Evolutionary conservation across 1,284 basidiomycete species (phyloP).

Genomic region (Erythrobasidium hasegawianum): DNA sequence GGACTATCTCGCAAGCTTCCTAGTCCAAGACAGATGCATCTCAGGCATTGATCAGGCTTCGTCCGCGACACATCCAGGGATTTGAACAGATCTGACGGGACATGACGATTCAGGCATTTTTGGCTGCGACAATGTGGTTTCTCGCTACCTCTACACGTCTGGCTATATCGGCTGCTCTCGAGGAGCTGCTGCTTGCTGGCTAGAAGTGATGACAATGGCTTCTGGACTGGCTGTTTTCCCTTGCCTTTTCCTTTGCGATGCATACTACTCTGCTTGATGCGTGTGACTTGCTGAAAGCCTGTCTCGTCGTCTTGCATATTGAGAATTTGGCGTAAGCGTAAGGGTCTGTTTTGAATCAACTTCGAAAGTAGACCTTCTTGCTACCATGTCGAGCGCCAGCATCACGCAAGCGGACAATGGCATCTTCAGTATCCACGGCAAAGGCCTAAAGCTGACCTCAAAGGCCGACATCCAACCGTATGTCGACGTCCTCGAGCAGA

Average conservation of each 20-base stretch:
- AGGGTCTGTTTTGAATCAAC: background rate
- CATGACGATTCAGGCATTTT: too few species aligned
- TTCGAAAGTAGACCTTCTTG: background rate
- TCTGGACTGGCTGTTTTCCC: conserved; percentile 2
- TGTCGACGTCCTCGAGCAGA: conserved; percentile 64
- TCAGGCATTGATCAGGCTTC: conserved; percentile 7
- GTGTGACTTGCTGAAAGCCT: conserved; percentile 19
- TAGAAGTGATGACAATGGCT: conserved; percentile 3
- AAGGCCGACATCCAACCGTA: conserved; percentile 74
- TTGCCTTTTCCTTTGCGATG: conserved; percentile 24
- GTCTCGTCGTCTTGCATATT: conserved; percentile 11
- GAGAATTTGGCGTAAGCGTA: background rate
- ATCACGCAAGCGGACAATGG: conserved; percentile 23
- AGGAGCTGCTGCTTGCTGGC: conserved; percentile 6
- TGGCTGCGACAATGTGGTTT: too few species aligned
- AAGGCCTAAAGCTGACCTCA: conserved; percentile 77
- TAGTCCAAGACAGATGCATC: conserved; percentile 24
- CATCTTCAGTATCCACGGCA: conserved; percentile 63
- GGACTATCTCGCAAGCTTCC: conserved; percentile 28
- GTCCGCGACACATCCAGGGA: too few species aligned
- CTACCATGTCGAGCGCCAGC: background rate
- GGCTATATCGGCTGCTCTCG: background rate
- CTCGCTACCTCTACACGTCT: conserved; percentile 11
- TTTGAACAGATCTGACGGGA: too few species aligned
- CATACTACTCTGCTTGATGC: background rate